Percentiles rank a stretch among this genome's conserved stretches.
Evolutionary conservation across 139 green algal genomes (phyloP).

Genomic region (Tetraselmis striata): DNA sequence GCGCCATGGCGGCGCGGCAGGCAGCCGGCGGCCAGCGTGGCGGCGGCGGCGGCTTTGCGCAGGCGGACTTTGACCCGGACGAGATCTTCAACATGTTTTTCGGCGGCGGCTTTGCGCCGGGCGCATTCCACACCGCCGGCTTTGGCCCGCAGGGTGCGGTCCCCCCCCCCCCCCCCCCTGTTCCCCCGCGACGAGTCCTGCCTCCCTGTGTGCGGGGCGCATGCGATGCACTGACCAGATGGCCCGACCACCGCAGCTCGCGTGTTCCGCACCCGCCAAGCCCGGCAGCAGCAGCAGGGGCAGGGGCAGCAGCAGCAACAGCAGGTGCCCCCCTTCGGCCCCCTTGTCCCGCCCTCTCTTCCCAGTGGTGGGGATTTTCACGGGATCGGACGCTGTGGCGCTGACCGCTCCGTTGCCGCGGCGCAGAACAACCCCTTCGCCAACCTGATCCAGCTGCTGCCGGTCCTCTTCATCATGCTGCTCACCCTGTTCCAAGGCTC

Average conservation of each 20-base stretch:
- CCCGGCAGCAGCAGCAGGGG: conserved; percentile 6
- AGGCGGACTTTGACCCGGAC: conserved; percentile 42
- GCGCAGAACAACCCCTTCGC: background rate
- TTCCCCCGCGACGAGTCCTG: background rate
- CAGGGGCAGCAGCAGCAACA: conserved; percentile 18
- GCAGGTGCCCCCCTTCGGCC: background rate
- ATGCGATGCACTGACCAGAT: background rate
- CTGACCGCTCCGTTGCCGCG: background rate
- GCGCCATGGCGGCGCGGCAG: background rate
- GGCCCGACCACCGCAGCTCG: conserved; percentile 1
- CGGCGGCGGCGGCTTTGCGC: conserved; percentile 9
- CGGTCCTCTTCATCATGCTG: background rate
- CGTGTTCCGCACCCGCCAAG: conserved; percentile 19
- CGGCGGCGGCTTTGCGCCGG: conserved; percentile 19
- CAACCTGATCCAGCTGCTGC: background rate
- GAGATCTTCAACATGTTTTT: conserved; percentile 68
- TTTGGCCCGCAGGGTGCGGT: conserved; percentile 4
- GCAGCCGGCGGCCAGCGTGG: conserved; percentile 17
- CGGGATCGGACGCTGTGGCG: background rate
- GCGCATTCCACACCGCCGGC: conserved; percentile 4
- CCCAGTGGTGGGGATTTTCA: background rate
- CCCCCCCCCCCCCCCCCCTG: background rate
- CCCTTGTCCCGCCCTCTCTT: background rate
- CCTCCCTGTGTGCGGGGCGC: background rate
- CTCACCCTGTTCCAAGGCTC: background rate